These are phyloP conservation scores for Leccinum pellstonianum DNA, from an alignment of 768 basidiomycete species.

Conservation along the genomic window DNA sequence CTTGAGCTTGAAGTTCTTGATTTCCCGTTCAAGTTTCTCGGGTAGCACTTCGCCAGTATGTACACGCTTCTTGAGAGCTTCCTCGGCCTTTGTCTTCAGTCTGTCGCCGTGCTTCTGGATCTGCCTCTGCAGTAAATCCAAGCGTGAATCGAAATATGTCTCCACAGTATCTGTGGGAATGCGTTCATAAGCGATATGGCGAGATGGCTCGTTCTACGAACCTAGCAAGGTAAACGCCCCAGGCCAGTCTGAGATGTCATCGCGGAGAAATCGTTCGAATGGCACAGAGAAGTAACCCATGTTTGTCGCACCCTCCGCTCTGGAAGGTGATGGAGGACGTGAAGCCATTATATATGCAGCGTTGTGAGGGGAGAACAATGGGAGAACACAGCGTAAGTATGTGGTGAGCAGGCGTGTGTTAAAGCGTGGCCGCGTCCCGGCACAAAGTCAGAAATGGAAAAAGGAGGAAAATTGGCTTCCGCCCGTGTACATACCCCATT, in stretches of 20 bases:
- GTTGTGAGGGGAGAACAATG: slow-evolving; percentile 19
- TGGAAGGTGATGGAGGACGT: slow-evolving; percentile 40
- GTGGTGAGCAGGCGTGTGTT: slow-evolving; percentile 4
- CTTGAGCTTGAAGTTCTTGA: slow-evolving; percentile 84
- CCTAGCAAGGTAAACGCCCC: slow-evolving; percentile 86
- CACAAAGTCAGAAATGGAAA: neutral
- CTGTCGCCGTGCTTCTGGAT: slow-evolving; percentile 85
- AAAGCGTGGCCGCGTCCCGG: slow-evolving; percentile 3
- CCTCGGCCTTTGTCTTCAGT: slow-evolving; percentile 79
- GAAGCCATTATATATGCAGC: slow-evolving; percentile 32
- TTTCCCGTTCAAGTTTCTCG: slow-evolving; percentile 82
- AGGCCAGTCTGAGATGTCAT: slow-evolving; percentile 74
- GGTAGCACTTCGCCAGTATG: slow-evolving; percentile 60
- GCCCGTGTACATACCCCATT: neutral
- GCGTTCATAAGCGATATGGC: neutral
- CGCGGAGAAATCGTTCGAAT: slow-evolving; percentile 72
- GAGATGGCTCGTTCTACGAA: slow-evolving; percentile 34
- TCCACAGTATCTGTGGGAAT: slow-evolving; percentile 76
- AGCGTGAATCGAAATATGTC: slow-evolving; percentile 91
- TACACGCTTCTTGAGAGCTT: slow-evolving; percentile 65
- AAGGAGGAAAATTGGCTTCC: neutral
- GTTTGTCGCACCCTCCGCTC: slow-evolving; percentile 31
- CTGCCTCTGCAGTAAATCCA: slow-evolving; percentile 78
- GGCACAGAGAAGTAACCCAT: slow-evolving; percentile 62
- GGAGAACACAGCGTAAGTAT: neutral